Conservation (phyloP, 1,139 yeast genomes). For the Taphrina pruni region DNA sequence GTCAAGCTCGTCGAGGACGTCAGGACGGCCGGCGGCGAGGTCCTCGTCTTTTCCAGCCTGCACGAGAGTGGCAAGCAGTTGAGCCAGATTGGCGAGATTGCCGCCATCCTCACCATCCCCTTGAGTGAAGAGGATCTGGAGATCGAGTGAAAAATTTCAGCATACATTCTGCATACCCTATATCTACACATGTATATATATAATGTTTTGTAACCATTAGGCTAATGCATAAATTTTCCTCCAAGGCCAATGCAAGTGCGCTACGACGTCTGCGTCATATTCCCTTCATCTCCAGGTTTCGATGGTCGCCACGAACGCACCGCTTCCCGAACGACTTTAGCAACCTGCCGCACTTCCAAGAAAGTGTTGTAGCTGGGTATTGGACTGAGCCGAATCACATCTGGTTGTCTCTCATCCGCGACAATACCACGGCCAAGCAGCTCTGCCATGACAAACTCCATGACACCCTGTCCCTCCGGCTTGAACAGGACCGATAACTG, state of each 20-base stretch:
- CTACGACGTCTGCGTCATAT: slow-evolving; percentile 15
- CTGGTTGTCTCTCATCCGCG: slow-evolving; percentile 88
- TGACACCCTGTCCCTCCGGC: slow-evolving; percentile 60
- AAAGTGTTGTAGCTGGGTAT: slow-evolving; percentile 81
- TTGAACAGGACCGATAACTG: slow-evolving; percentile 77
- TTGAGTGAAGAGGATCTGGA: slow-evolving; percentile 72
- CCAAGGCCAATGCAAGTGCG: not conserved
- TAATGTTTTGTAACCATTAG: not conserved
- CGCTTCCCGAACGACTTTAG: slow-evolving; percentile 3
- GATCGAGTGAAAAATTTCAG: not conserved
- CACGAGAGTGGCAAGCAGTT: slow-evolving; percentile 91
- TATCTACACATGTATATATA: not conserved
- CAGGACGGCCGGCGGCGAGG: slow-evolving; percentile 74
- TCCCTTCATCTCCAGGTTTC: not conserved
- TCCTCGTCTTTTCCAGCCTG: slow-evolving; percentile 76
- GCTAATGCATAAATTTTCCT: not conserved
- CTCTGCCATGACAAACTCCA: slow-evolving; percentile 65
- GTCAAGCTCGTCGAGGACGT: slow-evolving; percentile 73
- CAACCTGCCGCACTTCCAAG: slow-evolving; percentile 57
- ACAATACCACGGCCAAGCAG: slow-evolving; percentile 66
- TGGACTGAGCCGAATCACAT: slow-evolving; percentile 85
- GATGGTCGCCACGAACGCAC: slow-evolving; percentile 14
- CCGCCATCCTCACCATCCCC: slow-evolving; percentile 83
- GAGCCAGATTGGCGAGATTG: slow-evolving; percentile 88
- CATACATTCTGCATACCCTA: not conserved